Evolutionary conservation across 306 rosid species (phyloP).

Genomic region (Lotus japonicus): DNA sequence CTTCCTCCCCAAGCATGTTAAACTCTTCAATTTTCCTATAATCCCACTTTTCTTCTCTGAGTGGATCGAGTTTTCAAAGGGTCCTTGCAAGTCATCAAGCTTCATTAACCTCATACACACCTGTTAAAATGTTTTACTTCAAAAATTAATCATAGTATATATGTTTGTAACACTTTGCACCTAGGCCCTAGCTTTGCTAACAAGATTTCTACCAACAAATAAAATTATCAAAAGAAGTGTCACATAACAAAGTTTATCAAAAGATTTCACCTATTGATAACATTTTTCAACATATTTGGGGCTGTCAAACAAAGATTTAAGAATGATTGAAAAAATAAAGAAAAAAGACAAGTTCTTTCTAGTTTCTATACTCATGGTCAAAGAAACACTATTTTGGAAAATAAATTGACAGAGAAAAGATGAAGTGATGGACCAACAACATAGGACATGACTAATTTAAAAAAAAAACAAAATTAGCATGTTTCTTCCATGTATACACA

Average conservation of each 20-base stretch:
- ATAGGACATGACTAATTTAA: not conserved
- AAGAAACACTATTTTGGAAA: too few relatives aligned
- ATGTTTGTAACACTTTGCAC: not conserved
- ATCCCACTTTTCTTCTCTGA: slow-evolving; percentile 20
- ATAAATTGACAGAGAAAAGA: too few relatives aligned
- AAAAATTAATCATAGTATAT: not conserved
- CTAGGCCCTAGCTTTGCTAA: not conserved
- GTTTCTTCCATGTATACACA: too few relatives aligned
- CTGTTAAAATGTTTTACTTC: slow-evolving; percentile 15
- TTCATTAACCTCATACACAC: slow-evolving; percentile 40
- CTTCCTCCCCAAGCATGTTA: slow-evolving; percentile 28
- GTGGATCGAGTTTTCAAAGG: slow-evolving; percentile 13
- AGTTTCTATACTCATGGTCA: not conserved
- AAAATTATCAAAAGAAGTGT: too few relatives aligned
- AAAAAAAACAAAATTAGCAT: too few relatives aligned
- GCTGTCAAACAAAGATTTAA: too few relatives aligned
- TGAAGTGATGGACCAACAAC: too few relatives aligned
- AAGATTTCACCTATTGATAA: too few relatives aligned
- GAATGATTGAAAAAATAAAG: not conserved
- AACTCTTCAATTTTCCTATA: slow-evolving; percentile 14
- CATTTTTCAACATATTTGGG: too few relatives aligned
- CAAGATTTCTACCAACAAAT: too few relatives aligned
- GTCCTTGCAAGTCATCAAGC: slow-evolving; percentile 22
- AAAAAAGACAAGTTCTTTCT: not conserved
- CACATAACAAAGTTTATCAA: too few relatives aligned